phyloP scores from a whole-genome alignment of 176 grass and related monocot species.

The Paspalum vaginatum region DNA sequence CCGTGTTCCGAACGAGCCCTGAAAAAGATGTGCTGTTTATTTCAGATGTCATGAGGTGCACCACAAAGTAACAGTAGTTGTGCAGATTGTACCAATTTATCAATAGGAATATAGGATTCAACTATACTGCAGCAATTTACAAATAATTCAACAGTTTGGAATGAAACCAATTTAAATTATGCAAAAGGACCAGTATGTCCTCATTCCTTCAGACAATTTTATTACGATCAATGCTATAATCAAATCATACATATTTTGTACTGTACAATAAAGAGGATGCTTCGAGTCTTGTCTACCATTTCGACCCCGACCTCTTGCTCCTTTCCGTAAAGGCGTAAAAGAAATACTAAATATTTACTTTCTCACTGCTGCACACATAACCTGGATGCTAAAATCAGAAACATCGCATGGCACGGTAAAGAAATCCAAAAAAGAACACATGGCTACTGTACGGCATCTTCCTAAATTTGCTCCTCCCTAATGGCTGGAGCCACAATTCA shows the following conservation, averaged over 20 bases:
- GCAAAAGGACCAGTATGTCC: neutral
- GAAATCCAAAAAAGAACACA: slow-evolving; percentile 13
- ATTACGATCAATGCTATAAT: slow-evolving; percentile 26
- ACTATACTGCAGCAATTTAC: too few species aligned
- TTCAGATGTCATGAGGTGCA: neutral
- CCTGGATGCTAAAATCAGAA: slow-evolving; percentile 54
- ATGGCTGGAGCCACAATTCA: slow-evolving; percentile 8
- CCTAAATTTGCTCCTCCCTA: slow-evolving; percentile 28
- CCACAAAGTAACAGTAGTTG: neutral
- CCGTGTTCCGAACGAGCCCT: neutral
- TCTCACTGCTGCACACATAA: slow-evolving; percentile 46
- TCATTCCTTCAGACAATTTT: slow-evolving; percentile 26
- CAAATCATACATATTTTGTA: slow-evolving; percentile 27
- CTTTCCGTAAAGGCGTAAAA: neutral
- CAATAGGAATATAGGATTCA: too few species aligned
- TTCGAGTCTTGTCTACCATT: slow-evolving; percentile 8
- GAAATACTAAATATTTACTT: slow-evolving; percentile 44
- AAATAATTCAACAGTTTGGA: neutral
- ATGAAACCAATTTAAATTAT: neutral
- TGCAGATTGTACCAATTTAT: too few species aligned
- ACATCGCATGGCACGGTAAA: slow-evolving; percentile 47
- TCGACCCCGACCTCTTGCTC: slow-evolving; percentile 10
- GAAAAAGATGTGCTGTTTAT: neutral
- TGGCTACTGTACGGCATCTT: slow-evolving; percentile 20
- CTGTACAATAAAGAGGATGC: slow-evolving; percentile 46